Conservation (phyloP, 768 basidiomycete genomes). For the Boletus rex-veris region DNA sequence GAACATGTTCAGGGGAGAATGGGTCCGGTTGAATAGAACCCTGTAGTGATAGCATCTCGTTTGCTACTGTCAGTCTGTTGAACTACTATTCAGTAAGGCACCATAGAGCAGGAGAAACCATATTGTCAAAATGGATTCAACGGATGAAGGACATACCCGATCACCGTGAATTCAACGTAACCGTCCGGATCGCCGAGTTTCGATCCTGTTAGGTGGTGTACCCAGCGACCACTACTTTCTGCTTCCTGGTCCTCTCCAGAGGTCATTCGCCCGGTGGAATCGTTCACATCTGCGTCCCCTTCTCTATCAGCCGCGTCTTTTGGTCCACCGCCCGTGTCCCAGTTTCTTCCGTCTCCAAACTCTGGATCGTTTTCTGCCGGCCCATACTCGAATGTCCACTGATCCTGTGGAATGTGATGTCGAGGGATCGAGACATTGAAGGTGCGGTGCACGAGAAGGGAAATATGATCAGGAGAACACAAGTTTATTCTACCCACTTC, state of each 20-base stretch:
- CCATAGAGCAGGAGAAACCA: not conserved
- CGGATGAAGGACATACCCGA: constrained; percentile 49
- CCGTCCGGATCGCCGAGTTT: constrained; percentile 66
- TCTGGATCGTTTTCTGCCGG: constrained; percentile 79
- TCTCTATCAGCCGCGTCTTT: not conserved
- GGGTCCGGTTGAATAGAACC: constrained; percentile 80
- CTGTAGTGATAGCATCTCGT: constrained; percentile 88
- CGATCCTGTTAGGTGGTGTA: constrained; percentile 65
- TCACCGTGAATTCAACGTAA: constrained; percentile 77
- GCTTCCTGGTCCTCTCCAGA: constrained; percentile 27
- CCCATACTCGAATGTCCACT: constrained; percentile 86
- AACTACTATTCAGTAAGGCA: constrained; percentile 6
- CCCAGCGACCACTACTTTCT: constrained; percentile 73
- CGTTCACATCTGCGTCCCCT: constrained; percentile 12
- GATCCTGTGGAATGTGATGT: constrained; percentile 77
- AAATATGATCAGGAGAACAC: constrained; percentile 89
- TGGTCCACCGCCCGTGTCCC: constrained; percentile 22
- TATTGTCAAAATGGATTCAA: not conserved
- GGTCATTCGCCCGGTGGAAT: not conserved
- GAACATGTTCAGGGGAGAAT: constrained; percentile 59
- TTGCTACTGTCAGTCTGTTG: constrained; percentile 77
- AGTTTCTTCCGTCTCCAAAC: constrained; percentile 41
- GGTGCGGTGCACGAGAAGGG: constrained; percentile 83
- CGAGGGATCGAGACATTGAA: constrained; percentile 96
- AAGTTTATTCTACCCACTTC: constrained; percentile 84